Percentiles rank a stretch among this genome's conserved stretches.
Conservation (phyloP, 768 basidiomycete species). For the Exidia glandulosa region DNA sequence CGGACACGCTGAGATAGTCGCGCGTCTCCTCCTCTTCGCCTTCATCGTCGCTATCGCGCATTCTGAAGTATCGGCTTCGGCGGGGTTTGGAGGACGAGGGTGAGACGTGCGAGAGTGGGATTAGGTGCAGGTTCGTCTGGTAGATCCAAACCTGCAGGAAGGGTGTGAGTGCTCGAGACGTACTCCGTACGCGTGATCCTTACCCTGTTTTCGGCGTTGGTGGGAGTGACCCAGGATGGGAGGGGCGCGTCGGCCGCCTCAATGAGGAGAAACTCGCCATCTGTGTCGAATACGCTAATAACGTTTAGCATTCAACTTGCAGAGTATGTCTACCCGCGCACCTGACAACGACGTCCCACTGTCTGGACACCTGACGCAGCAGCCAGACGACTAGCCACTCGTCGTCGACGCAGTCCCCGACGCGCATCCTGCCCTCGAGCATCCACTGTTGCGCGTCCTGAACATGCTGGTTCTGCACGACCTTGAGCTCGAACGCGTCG, state of each 20-base stretch:
- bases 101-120: slow-evolving; percentile 72
- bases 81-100: slow-evolving; percentile 43
- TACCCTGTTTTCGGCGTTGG: slow-evolving; percentile 89
- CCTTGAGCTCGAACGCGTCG: slow-evolving; percentile 70
- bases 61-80: slow-evolving; percentile 26
- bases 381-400: slow-evolving; percentile 96
- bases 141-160: slow-evolving; percentile 79
- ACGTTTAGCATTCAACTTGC: neutral
- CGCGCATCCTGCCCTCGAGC: slow-evolving; percentile 75
- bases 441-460: slow-evolving; percentile 30
- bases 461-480: slow-evolving; percentile 26
- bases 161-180: neutral
- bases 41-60: slow-evolving; percentile 41
- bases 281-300: slow-evolving; percentile 76
- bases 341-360: slow-evolving; percentile 78
- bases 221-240: slow-evolving; percentile 84
- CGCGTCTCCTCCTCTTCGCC: slow-evolving; percentile 30
- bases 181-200: slow-evolving; percentile 24
- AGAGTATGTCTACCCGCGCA: slow-evolving; percentile 22
- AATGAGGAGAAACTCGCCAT: slow-evolving; percentile 92
- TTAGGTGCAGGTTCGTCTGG: slow-evolving; percentile 69
- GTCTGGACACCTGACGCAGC: slow-evolving; percentile 59
- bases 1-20: slow-evolving; percentile 43
- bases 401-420: slow-evolving; percentile 96
- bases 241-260: slow-evolving; percentile 89